Conservation (phyloP, 2,329 filamentous ascomycete species). For the Fusarium pseudograminearum region DNA sequence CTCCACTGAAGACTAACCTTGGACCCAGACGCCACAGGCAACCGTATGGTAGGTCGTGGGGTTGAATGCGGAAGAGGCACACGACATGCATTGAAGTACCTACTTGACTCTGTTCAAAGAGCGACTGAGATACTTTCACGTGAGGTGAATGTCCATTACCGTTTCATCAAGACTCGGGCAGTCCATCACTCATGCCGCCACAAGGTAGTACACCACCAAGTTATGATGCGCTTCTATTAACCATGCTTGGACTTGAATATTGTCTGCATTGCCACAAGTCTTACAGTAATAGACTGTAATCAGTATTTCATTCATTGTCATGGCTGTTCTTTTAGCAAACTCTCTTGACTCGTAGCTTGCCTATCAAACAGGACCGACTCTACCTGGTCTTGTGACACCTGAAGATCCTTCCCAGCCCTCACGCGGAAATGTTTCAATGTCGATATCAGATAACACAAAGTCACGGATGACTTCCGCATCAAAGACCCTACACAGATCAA, state of each 20-base stretch:
- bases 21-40: slow-evolving; percentile 38
- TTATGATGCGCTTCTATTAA: background rate
- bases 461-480: slow-evolving; percentile 23
- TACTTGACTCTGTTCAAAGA: background rate
- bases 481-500: slow-evolving; percentile 26
- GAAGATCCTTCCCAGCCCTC: slow-evolving; percentile 19
- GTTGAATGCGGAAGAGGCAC: slow-evolving; percentile 35
- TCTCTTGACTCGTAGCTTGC: slow-evolving; percentile 16
- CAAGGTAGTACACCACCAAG: background rate
- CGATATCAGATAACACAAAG: slow-evolving; percentile 5
- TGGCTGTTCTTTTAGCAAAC: background rate
- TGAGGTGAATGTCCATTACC: slow-evolving; percentile 20
- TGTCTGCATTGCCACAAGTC: background rate
- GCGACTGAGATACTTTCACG: slow-evolving; percentile 35
- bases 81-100: slow-evolving; percentile 35
- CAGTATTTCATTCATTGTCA: background rate
- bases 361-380: background rate
- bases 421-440: slow-evolving; percentile 10
- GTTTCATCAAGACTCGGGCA: slow-evolving; percentile 15
- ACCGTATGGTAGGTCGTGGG: slow-evolving; percentile 17
- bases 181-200: slow-evolving; percentile 8
- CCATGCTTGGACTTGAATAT: slow-evolving; percentile 6
- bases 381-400: slow-evolving; percentile 32
- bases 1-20: slow-evolving; percentile 4
- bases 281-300: background rate